Evolutionary conservation across 2,329 filamentous ascomycete species (phyloP), one percentile per base, ranked within the genome.

Genomic region (Epichloe typhina): DNA sequence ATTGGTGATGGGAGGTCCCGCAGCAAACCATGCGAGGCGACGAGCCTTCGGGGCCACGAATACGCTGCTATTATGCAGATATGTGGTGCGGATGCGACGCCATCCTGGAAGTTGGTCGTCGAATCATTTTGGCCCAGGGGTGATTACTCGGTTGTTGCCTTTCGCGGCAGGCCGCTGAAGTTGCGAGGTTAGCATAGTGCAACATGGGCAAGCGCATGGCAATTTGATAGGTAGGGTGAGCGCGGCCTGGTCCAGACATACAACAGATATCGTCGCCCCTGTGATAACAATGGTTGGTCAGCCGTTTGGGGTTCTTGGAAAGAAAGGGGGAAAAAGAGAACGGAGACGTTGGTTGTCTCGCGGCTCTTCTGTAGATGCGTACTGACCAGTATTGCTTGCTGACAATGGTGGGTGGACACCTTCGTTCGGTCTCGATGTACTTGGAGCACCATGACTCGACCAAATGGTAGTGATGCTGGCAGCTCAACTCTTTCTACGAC

Each of bases 381-480:
- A 64, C 66, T 61, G 53, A 71, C 69, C 69, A 69, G 58, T 71
- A 72, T 55, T 72, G 68, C 52, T 70, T 71, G 62, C 69, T 71
- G 39, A 71, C 69, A 40, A 72, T 67, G 5, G 61, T 69, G 7
- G 69, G 69, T 36, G 66, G 65, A 53, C 69, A 72, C 54, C 69
- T 63, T 53, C 66, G 65, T 54, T 69, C 67, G 11, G 69, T 72
- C 57, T 67, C 66, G 51, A 71, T 71, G 50, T 72, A 72, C 54
- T 70, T 69, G 51, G 66, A 63, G 48, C 69, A 72, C 69, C 69
- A 72, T 26, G 69, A 71, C 53, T 71, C 69, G 51, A 72, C 69
- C 54, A 70, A 60, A 55, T 76, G 74, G 64, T 73, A 74, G 61
- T 76, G 72, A 50, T 69, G 67, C 55, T 73, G 68, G 54, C 74